A percentile compares a stretch with the other conserved stretches of the same genome.
Evolutionary conservation across 2,329 filamentous ascomycete genomes (phyloP).

Genomic region (Calonectria ilicicola): DNA sequence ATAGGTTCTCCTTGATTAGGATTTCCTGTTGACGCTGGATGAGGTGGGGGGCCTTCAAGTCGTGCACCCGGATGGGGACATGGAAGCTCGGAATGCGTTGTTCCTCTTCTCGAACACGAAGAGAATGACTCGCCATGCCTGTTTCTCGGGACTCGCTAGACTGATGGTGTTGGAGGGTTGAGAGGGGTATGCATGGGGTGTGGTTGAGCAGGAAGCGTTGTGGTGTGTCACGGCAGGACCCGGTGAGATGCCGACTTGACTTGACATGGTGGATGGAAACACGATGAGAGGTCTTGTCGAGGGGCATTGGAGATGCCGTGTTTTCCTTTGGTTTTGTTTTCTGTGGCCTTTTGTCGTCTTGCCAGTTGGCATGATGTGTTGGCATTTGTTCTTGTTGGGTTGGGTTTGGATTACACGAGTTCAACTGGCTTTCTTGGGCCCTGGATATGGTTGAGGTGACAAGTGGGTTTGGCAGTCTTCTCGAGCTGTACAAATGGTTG

Average conservation of each 20-base stretch:
- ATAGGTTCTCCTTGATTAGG: neutral
- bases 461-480: neutral
- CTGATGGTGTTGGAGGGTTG: neutral
- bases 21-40: neutral
- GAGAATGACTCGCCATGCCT: neutral
- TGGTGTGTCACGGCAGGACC: constrained; percentile 6
- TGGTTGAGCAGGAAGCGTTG: constrained; percentile 7
- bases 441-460: neutral
- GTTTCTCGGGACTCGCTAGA: no score
- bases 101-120: constrained; percentile 16
- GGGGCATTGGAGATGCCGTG: neutral
- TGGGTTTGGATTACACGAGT: neutral
- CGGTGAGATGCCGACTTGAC: constrained; percentile 3
- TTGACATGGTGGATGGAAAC: neutral
- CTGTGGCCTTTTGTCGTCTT: neutral
- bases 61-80: neutral
- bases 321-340: neutral
- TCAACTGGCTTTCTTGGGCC: neutral
- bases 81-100: constrained; percentile 1
- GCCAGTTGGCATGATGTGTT: constrained; percentile 5
- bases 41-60: neutral
- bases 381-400: neutral
- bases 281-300: neutral
- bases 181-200: neutral
- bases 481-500: neutral